Percentiles rank a stretch among this genome's conserved stretches.
Conservation (phyloP, 306 rosid species). For the Cicer chorassanicum region DNA sequence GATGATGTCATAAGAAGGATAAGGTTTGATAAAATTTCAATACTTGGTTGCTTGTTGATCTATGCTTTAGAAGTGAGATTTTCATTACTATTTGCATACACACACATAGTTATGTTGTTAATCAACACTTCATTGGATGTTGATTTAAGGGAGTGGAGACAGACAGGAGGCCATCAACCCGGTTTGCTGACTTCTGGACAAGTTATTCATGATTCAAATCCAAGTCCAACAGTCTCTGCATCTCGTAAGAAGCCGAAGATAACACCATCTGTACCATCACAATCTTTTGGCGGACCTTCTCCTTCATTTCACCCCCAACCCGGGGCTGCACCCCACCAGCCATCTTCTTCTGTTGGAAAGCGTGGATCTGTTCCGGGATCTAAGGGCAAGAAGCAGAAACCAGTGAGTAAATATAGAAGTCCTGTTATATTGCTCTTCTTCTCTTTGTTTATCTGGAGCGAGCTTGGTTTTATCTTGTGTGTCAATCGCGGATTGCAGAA, state of each 20-base stretch:
- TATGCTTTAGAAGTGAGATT: conserved; percentile 35
- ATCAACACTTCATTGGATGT: conserved; percentile 39
- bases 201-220: conserved; percentile 73
- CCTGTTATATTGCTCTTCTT: conserved; percentile 12
- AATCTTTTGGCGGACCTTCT: conserved; percentile 81
- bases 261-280: conserved; percentile 66
- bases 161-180: conserved; percentile 77
- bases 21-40: conserved; percentile 62
- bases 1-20: conserved; percentile 83
- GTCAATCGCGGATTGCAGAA: too few species aligned
- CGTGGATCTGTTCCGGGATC: conserved; percentile 75
- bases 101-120: conserved; percentile 39
- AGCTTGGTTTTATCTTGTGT: conserved; percentile 15
- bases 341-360: conserved; percentile 78
- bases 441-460: conserved; percentile 32
- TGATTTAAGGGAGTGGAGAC: conserved; percentile 88
- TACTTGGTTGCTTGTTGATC: conserved; percentile 24
- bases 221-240: conserved; percentile 86
- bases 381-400: conserved; percentile 84
- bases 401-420: conserved; percentile 61
- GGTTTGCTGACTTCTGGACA: conserved; percentile 64
- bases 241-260: conserved; percentile 89
- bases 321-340: conserved; percentile 73
- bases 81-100: conserved; percentile 29
- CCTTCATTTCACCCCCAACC: conserved; percentile 74